Evolutionary conservation across 225 moss, liverwort and hornwort species (phyloP), one percentile per base, ranked within the genome.

Genomic region (Lunularia cruciata): DNA sequence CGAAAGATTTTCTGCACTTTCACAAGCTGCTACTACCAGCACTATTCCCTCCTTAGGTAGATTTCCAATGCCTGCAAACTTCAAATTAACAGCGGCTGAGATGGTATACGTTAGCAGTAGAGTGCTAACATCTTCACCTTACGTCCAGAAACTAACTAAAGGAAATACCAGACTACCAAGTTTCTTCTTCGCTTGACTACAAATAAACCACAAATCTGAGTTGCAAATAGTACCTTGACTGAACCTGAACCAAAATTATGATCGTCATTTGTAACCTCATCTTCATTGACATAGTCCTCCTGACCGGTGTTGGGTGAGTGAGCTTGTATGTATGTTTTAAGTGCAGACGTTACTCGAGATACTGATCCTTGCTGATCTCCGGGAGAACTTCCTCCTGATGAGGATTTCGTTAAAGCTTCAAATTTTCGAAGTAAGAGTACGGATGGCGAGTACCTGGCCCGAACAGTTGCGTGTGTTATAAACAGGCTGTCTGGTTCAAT

Each of bases 401-500:
- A 83, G 16, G 89, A 88, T 79, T 91, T 98, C 34, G 81, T 87
- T 33, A 98, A 81, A 57, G 89, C 93, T 64, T 89, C 90, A 75
- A 89, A 84, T 23, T 84, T 79, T 63, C 93, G 85, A 57, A 98
- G 77, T 68, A 98, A 68, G 34, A 98, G 85, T 63, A 98, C 75
- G 68, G 86, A 86, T 57, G 98, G 98, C 65, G 92, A 86, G 73
- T 89, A 93, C 77, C 98, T 98, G 83, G n/a, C n/a, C 59, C 65
- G 33, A 73, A 43, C 22, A 12, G 0, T 55, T 36, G 64, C 36
- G n/a, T 74, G 58, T 39, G 46, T 42, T 30, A 9, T 54, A 34
- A 58, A 16, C 34, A 34, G 35, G 58, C 33, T 34, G 33, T 58
- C 0, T n/a, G n/a, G n/a, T n/a, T n/a, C n/a, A n/a, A n/a, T n/a